Percentiles rank a stretch among this genome's conserved stretches.
Conservation (phyloP, 2,329 filamentous ascomycete genomes). For the Penicillium sp. region DNA sequence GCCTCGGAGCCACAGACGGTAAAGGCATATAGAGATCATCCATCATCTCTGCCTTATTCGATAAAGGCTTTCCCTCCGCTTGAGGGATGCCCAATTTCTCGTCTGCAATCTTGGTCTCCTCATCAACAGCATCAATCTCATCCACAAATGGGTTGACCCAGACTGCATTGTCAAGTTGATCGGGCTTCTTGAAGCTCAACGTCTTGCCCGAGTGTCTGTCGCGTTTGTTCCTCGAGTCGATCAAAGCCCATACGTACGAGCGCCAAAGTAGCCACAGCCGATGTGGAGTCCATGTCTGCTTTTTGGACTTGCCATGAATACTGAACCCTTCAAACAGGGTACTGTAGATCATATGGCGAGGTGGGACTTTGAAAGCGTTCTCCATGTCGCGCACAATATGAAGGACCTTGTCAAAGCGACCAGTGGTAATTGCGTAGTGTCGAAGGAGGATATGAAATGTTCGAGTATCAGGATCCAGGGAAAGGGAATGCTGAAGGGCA, state of each 20-base stretch:
- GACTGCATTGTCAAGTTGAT: conserved; percentile 13
- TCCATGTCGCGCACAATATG: conserved; percentile 80
- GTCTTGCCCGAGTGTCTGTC: conserved; percentile 20
- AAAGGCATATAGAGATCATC: conserved; percentile 31
- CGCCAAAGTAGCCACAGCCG: conserved; percentile 71
- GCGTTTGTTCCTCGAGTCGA: conserved; percentile 38
- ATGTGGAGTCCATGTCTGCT: conserved; percentile 72
- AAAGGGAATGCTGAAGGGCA: conserved; percentile 67
- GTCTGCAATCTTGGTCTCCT: not conserved
- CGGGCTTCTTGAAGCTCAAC: not conserved
- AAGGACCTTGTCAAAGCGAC: conserved; percentile 72
- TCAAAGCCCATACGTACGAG: conserved; percentile 59
- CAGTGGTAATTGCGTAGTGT: conserved; percentile 70
- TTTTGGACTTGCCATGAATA: conserved; percentile 65
- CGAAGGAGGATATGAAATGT: conserved; percentile 82
- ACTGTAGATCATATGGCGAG: conserved; percentile 78
- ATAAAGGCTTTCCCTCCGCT: not conserved
- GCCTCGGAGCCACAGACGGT: conserved; percentile 19
- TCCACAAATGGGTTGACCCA: conserved; percentile 39
- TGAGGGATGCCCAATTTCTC: not conserved
- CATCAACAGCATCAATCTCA: not conserved
- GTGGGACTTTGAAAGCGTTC: conserved; percentile 64
- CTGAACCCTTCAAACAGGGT: conserved; percentile 83
- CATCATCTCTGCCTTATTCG: conserved; percentile 5
- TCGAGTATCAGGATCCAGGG: conserved; percentile 72